Conservation (phyloP, 31 red algal genomes). For the Odonthalia washingtoniensis region DNA sequence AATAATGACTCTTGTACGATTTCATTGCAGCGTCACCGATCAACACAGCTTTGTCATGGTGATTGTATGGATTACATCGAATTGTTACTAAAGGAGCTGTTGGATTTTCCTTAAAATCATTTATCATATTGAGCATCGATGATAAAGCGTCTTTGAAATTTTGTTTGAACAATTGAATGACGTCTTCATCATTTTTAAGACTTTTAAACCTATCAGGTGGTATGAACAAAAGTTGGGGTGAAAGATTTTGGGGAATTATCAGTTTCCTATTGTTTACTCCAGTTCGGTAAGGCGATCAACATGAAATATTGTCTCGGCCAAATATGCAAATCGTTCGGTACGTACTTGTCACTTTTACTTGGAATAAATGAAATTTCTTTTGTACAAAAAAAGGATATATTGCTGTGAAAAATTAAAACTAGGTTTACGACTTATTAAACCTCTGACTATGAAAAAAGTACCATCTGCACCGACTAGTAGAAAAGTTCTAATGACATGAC, state of each 20-base stretch:
- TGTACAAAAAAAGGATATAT: conserved; percentile 81
- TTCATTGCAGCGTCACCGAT: conserved; percentile 98
- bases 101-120: conserved; percentile 77
- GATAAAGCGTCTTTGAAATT: conserved; percentile 85
- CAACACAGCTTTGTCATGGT: conserved; percentile 69
- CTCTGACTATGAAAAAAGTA: conserved; percentile 83
- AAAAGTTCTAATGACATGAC: conserved; percentile 34
- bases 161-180: conserved; percentile 53
- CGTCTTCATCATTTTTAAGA: no score
- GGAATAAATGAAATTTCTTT: conserved; percentile 95
- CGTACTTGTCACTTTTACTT: conserved; percentile 20
- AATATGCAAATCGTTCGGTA: conserved; percentile 86
- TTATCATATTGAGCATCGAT: conserved; percentile 72
- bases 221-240: no score
- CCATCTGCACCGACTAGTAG: conserved; percentile 96
- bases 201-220: no score
- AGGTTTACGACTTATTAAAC: conserved; percentile 54
- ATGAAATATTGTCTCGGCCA: conserved; percentile 97
- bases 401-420: conserved; percentile 88
- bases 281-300: conserved; percentile 98
- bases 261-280: no score
- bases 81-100: no score
- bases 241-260: no score
- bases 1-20: no score
- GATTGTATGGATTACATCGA: conserved; percentile 86